These are phyloP conservation scores for Extremus antarcticus DNA, from an alignment of 495 filamentous ascomycete genomes.

Conservation along the genomic window DNA sequence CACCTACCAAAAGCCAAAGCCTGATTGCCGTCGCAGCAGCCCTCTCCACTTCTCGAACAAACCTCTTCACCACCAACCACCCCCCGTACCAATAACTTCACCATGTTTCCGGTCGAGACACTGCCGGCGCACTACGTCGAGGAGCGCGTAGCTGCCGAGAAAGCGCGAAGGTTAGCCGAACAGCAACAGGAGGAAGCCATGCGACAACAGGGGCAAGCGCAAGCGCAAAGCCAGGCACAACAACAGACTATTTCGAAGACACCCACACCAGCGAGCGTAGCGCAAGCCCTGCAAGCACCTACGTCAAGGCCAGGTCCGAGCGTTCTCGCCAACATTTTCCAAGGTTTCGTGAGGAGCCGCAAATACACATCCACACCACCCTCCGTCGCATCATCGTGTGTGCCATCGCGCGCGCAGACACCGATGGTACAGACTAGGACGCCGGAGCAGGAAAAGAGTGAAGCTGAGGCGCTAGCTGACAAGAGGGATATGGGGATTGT, in stretches of 20 bases:
- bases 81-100: too few species aligned
- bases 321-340: slow-evolving; percentile 11
- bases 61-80: not conserved
- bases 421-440: not conserved
- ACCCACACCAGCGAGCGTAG: not conserved
- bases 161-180: not conserved
- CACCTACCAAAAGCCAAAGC: too few species aligned
- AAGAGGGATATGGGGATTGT: slow-evolving; percentile 1
- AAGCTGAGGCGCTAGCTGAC: not conserved
- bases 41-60: not conserved
- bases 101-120: slow-evolving; percentile 4
- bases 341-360: slow-evolving; percentile 4
- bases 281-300: slow-evolving; percentile 1
- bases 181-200: not conserved
- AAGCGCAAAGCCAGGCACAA: not conserved
- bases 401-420: not conserved
- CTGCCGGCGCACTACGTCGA: slow-evolving; percentile 1
- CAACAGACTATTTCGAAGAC: not conserved
- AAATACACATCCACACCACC: not conserved
- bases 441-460: not conserved
- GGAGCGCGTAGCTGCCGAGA: slow-evolving; percentile 1
- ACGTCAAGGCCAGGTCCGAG: slow-evolving; percentile 5
- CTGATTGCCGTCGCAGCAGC: not conserved
- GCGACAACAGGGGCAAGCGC: not conserved
- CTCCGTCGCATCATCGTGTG: not conserved